Conservation (phyloP, 202 grass and related monocot genomes). For the Cymbopogon flexuosus region DNA sequence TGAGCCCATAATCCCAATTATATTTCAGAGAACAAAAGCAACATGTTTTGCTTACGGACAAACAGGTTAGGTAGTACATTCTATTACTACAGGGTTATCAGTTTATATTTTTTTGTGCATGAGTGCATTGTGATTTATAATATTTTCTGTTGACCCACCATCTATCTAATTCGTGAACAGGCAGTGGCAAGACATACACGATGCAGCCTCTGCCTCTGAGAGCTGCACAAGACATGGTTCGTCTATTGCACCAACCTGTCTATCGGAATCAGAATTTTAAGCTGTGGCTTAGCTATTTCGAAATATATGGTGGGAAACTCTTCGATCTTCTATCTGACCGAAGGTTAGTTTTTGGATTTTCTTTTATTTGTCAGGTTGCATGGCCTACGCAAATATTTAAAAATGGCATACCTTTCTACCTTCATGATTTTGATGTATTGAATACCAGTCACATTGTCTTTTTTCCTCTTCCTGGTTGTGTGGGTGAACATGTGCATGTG, state of each 20-base stretch:
- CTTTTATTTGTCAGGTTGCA: background rate
- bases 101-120: background rate
- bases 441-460: background rate
- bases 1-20: slow-evolving; percentile 92
- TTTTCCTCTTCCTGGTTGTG: background rate
- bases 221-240: slow-evolving; percentile 80
- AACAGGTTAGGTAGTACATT: slow-evolving; percentile 64
- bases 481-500: background rate
- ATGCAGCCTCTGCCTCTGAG: slow-evolving; percentile 96
- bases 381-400: background rate
- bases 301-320: slow-evolving; percentile 96
- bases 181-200: slow-evolving; percentile 98
- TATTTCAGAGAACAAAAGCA: slow-evolving; percentile 97
- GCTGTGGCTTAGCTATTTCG: slow-evolving; percentile 98
- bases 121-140: background rate
- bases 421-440: background rate
- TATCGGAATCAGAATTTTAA: slow-evolving; percentile 94
- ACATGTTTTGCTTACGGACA: slow-evolving; percentile 99
- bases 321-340: slow-evolving; percentile 96
- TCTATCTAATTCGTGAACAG: slow-evolving; percentile 37
- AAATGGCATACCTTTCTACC: background rate
- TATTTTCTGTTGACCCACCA: background rate
- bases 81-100: background rate
- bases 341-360: slow-evolving; percentile 57
- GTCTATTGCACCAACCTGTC: slow-evolving; percentile 58